Conservation (phyloP, 2,329 filamentous ascomycete species). For the Ascochyta koolunga region DNA sequence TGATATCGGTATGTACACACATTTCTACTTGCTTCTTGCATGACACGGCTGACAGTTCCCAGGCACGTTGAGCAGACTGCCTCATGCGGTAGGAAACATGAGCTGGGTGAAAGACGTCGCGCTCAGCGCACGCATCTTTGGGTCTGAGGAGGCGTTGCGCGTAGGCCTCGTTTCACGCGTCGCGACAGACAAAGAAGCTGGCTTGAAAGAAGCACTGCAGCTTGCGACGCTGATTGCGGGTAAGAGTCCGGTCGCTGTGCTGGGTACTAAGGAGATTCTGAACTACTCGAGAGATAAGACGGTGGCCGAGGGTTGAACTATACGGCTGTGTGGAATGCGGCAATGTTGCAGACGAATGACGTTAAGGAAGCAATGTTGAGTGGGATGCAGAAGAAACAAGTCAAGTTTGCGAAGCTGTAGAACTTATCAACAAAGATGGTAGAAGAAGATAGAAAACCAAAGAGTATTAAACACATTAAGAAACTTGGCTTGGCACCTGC, state of each 20-base stretch:
- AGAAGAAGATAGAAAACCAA: too few relatives aligned
- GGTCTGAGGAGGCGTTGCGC: conserved; percentile 69
- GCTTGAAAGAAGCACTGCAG: conserved; percentile 57
- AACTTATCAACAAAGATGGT: too few relatives aligned
- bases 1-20: conserved; percentile 76
- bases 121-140: conserved; percentile 73
- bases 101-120: conserved; percentile 83
- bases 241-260: conserved; percentile 88
- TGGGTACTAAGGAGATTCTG: conserved; percentile 85
- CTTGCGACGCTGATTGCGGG: conserved; percentile 69
- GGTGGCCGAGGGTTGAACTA: conserved; percentile 81
- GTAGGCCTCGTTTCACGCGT: conserved; percentile 74
- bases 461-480: too few relatives aligned
- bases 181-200: conserved; percentile 63
- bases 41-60: not conserved
- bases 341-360: conserved; percentile 80
- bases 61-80: conserved; percentile 57
- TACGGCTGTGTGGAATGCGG: conserved; percentile 86
- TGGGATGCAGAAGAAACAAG: conserved; percentile 77
- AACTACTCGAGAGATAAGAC: conserved; percentile 81
- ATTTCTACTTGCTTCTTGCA: not conserved
- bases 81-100: conserved; percentile 72
- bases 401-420: conserved; percentile 84
- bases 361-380: conserved; percentile 75
- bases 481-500: not conserved